These are phyloP conservation scores for Trichoderma gamsii DNA, from an alignment of 495 filamentous ascomycete genomes.

Conservation along the genomic window DNA sequence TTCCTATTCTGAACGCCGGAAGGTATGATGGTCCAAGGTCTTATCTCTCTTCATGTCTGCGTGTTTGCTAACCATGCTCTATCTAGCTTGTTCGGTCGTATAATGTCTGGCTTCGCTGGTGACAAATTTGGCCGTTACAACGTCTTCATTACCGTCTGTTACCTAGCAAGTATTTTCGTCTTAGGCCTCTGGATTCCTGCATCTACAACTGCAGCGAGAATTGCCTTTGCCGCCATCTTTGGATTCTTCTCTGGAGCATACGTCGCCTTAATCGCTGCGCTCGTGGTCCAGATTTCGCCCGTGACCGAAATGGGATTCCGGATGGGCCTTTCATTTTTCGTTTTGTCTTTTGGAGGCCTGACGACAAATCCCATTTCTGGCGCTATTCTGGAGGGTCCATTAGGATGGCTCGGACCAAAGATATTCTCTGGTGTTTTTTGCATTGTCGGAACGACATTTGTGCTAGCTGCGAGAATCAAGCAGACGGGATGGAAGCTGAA, in stretches of 20 bases:
- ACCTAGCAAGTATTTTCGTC: slow-evolving; percentile 48
- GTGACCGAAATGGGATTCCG: slow-evolving; percentile 22
- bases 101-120: slow-evolving; percentile 55
- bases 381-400: slow-evolving; percentile 23
- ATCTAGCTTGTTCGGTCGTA: slow-evolving; percentile 51
- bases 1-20: slow-evolving; percentile 57
- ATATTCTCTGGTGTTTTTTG: slow-evolving; percentile 21
- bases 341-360: slow-evolving; percentile 27
- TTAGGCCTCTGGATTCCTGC: slow-evolving; percentile 57
- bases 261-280: slow-evolving; percentile 22
- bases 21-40: slow-evolving; percentile 13
- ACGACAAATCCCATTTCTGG: slow-evolving; percentile 20
- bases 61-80: not conserved
- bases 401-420: slow-evolving; percentile 21
- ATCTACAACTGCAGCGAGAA: slow-evolving; percentile 44
- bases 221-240: slow-evolving; percentile 55
- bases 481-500: slow-evolving; percentile 17
- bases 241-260: slow-evolving; percentile 45
- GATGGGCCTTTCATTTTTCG: slow-evolving; percentile 21
- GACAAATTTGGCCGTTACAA: slow-evolving; percentile 63
- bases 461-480: slow-evolving; percentile 17
- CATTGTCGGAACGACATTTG: slow-evolving; percentile 20
- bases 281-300: slow-evolving; percentile 25
- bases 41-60: not conserved
- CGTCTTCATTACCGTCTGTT: slow-evolving; percentile 45